These are phyloP conservation scores for Meripilus lineatus DNA, from an alignment of 1,284 basidiomycete species.

Conservation along the genomic window DNA sequence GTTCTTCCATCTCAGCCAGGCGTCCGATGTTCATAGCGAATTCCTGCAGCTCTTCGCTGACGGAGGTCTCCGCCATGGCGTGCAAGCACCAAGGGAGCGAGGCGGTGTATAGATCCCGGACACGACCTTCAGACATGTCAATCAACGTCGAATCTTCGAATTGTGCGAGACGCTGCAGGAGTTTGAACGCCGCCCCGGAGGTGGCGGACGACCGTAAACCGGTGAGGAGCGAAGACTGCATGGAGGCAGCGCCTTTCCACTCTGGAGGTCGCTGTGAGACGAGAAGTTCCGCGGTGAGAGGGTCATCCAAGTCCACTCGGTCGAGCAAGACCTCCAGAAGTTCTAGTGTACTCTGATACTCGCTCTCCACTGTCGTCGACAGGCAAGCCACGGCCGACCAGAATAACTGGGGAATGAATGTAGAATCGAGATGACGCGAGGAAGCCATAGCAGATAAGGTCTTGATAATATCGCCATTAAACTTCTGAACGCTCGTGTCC, in stretches of 20 bases:
- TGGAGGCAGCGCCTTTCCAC: conserved; percentile 64
- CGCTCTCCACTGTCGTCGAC: conserved; percentile 78
- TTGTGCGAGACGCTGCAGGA: conserved; percentile 64
- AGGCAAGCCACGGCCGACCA: conserved; percentile 85
- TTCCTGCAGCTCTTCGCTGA: conserved; percentile 56
- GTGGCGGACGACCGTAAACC: conserved; percentile 82
- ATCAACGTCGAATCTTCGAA: conserved; percentile 65
- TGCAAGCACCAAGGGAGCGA: conserved; percentile 89
- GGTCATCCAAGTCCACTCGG: conserved; percentile 72
- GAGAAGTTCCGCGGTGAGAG: conserved; percentile 56
- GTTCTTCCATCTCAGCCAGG: conserved; percentile 70
- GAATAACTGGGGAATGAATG: conserved; percentile 78
- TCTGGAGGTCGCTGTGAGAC: conserved; percentile 65
- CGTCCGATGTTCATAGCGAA: conserved; percentile 75
- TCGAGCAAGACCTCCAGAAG: conserved; percentile 70
- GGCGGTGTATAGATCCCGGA: conserved; percentile 81
- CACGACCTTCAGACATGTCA: conserved; percentile 66
- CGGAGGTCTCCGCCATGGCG: conserved; percentile 64
- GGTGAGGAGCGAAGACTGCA: conserved; percentile 76
- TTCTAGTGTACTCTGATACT: conserved; percentile 70
- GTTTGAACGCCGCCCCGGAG: conserved; percentile 61
- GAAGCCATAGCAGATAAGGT: conserved; percentile 72
- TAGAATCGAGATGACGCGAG: conserved; percentile 50
- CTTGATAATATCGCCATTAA: conserved; percentile 80
- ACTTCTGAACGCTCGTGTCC: conserved; percentile 74